Evolutionary conservation across 176 grass and related monocot species (phyloP).

Genomic region (Pontederia paniculata): DNA sequence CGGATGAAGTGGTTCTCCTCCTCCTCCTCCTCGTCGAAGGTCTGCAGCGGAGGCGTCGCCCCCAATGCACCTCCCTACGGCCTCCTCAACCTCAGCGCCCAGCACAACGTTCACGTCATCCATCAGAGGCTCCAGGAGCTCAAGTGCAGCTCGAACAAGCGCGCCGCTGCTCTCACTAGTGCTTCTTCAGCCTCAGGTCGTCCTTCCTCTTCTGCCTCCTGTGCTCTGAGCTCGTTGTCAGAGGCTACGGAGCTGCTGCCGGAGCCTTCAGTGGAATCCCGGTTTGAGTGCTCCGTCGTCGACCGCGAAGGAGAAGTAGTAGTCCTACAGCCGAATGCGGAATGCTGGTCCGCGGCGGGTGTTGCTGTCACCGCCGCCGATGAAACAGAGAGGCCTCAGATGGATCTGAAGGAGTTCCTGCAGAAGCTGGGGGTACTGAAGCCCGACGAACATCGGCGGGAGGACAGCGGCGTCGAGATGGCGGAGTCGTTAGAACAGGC

Average conservation of each 20-base stretch:
- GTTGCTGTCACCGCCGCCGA: background rate
- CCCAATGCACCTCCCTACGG: conserved; percentile 49
- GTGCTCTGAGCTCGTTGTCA: background rate
- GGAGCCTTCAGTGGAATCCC: conserved; percentile 7
- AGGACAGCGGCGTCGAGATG: background rate
- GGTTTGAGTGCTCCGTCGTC: background rate
- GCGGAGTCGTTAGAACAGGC: background rate
- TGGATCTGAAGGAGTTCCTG: conserved; percentile 93
- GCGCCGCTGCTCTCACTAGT: background rate
- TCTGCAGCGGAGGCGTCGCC: background rate
- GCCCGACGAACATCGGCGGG: conserved; percentile 14
- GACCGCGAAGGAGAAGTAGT: background rate
- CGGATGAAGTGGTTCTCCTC: conserved; percentile 76
- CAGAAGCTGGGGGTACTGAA: conserved; percentile 92
- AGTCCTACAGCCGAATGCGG: background rate
- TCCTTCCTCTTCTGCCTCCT: background rate
- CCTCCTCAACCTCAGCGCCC: conserved; percentile 92
- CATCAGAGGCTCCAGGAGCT: conserved; percentile 93
- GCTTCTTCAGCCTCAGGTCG: conserved; percentile 1
- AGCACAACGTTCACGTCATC: conserved; percentile 99
- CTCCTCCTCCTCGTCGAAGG: conserved; percentile 5
- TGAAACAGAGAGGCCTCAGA: conserved; percentile 56
- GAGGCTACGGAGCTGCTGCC: conserved; percentile 11
- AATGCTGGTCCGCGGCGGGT: background rate
- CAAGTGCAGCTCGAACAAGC: conserved; percentile 25